Evolutionary conservation across 257 asterid genomes (phyloP), one percentile per base, ranked within the genome.

Genomic region (Gardenia jasminoides): DNA sequence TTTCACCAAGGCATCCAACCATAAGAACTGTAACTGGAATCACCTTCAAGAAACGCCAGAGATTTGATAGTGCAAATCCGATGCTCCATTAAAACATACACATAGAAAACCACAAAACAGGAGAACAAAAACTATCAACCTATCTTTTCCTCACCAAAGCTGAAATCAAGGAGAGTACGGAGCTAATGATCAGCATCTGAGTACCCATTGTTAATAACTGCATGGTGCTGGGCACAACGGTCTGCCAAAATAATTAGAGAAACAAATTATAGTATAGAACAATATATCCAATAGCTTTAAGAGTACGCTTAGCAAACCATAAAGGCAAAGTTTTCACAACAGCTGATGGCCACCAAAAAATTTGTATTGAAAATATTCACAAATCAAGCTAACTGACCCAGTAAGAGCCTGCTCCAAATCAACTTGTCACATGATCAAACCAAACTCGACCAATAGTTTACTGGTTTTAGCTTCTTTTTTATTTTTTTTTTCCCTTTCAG

Each of bases 151-250:
- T 89, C 88, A 94, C 98, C 92, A 91, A 39, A 31, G 97, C 92
- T 30, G 97, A 87, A 80, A 92, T 80, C 75, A 94, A 78, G 5
- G 98, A 86, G 7, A 94, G 91, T 74, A 76, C 82, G 73, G 95
- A 97, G 77, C 97, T 94, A 82, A 90, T 85, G 85, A 82, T 84
- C 77, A 94, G 50, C 98, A 94, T 94, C 85, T 88, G 97, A 78
- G 90, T 75, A 67, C 90, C 97, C 98, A 94, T 92, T 65, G 93
- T 97, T 70, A 89, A 83, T 82, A 94, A 86, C 79, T 92, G 98
- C 83, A 94, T 84, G 64, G 89, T 78, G 83, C 92, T 77, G 44
- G 98, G 98, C 41, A 93, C 97, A 76, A 86, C 79, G 6, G 96
- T 87, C 98, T 92, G 90, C 33, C 72, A 67, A 83, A 48, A 47